A percentile compares a stretch with the other conserved stretches of the same genome.
Evolutionary conservation across 352 stramenopile species (phyloP).

Genomic region (Globisporangium rhizosaccharum): DNA sequence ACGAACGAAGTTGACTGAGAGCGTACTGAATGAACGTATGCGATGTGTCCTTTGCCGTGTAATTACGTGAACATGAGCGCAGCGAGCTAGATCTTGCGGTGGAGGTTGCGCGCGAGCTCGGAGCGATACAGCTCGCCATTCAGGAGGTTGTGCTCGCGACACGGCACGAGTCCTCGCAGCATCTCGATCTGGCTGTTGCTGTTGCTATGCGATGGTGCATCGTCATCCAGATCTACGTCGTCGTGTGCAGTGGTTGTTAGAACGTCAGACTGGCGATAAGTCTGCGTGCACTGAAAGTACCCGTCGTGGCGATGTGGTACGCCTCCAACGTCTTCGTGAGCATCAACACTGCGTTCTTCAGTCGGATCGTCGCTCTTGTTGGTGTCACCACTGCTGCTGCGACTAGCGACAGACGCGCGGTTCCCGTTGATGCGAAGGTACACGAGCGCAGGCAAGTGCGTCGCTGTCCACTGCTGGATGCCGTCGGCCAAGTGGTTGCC

Average conservation of each 20-base stretch:
- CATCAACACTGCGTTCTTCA: not conserved
- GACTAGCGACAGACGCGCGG: not conserved
- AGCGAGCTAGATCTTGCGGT: not conserved
- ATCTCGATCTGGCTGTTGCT: not conserved
- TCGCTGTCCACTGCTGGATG: constrained; percentile 18
- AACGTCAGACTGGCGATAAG: constrained; percentile 1
- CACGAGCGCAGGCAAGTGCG: constrained; percentile 23
- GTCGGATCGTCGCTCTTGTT: not conserved
- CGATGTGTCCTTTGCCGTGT: not conserved
- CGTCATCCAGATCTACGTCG: not conserved
- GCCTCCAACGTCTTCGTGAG: not conserved
- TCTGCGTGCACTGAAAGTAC: constrained; percentile 40
- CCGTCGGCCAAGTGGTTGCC: constrained; percentile 33
- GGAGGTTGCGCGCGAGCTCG: not conserved
- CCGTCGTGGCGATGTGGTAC: constrained; percentile 38
- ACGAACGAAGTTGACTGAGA: too few relatives aligned
- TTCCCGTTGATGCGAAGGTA: constrained; percentile 57
- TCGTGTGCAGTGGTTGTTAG: not conserved
- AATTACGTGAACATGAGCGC: not conserved
- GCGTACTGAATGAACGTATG: too few relatives aligned
- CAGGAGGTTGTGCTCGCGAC: constrained; percentile 18
- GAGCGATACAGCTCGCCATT: constrained; percentile 15
- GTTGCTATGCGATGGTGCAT: not conserved
- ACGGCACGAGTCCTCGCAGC: constrained; percentile 14
- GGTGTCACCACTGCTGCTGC: not conserved